Conservation (phyloP, 352 stramenopile genomes). For the Globisporangium splendens region DNA sequence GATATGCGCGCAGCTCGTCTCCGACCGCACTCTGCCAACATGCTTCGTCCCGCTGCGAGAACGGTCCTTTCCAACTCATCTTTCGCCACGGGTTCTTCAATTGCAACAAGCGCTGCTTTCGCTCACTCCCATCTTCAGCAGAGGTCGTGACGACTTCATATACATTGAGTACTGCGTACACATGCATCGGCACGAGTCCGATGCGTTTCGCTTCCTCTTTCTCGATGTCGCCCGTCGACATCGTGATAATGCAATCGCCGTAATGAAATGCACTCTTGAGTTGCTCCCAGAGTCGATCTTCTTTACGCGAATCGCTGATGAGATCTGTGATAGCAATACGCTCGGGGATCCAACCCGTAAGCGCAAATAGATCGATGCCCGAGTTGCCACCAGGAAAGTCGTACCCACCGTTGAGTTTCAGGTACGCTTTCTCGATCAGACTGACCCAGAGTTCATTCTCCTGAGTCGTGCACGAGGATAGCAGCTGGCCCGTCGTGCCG, state of each 20-base stretch:
- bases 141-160: conserved; percentile 53
- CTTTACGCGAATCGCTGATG: conserved; percentile 14
- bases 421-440: conserved; percentile 98
- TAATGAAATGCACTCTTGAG: conserved; percentile 92
- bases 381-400: conserved; percentile 97
- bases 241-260: conserved; percentile 97
- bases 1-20: conserved; percentile 53
- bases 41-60: conserved; percentile 56
- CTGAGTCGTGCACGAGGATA: conserved; percentile 81
- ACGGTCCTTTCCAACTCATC: conserved; percentile 84
- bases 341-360: conserved; percentile 98
- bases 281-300: conserved; percentile 84
- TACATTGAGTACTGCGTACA: conserved; percentile 95
- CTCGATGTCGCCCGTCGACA: conserved; percentile 88
- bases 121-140: conserved; percentile 12
- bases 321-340: conserved; percentile 70
- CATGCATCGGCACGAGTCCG: conserved; percentile 94
- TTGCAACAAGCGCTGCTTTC: conserved; percentile 82
- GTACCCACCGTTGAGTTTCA: conserved; percentile 98
- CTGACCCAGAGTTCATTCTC: conserved; percentile 91
- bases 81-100: conserved; percentile 97
- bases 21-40: conserved; percentile 56
- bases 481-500: conserved; percentile 43
- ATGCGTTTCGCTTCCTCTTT: conserved; percentile 73
- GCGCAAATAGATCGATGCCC: conserved; percentile 96